Conservation (phyloP, 306 rosid species). For the Inga leiocalycina region DNA sequence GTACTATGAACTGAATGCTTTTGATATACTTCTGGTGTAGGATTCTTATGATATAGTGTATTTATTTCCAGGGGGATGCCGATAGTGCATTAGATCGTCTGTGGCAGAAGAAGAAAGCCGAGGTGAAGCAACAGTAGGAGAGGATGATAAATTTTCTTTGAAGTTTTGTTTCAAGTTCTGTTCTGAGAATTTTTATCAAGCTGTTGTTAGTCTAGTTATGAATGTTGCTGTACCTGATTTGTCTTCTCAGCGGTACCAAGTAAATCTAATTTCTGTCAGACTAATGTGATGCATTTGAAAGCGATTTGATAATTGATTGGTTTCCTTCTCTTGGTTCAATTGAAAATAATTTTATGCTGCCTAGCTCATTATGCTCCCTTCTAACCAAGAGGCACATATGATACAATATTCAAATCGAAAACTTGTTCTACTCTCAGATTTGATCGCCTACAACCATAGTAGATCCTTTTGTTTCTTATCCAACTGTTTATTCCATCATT, state of each 20-base stretch:
- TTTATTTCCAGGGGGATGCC: slow-evolving; percentile 51
- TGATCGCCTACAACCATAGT: not conserved
- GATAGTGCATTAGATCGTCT: slow-evolving; percentile 66
- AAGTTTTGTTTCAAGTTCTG: slow-evolving; percentile 14
- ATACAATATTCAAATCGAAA: too few relatives aligned
- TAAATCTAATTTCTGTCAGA: not conserved
- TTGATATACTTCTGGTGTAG: not conserved
- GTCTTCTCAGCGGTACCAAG: not conserved
- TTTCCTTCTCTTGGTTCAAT: not conserved
- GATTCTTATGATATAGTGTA: not conserved
- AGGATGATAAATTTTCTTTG: slow-evolving; percentile 3
- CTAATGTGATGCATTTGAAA: not conserved
- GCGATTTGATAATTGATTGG: not conserved
- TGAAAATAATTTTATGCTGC: not conserved
- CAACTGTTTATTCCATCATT: too few relatives aligned
- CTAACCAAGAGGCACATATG: too few relatives aligned
- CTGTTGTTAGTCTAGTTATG: slow-evolving; percentile 8
- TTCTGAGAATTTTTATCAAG: slow-evolving; percentile 18
- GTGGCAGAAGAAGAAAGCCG: slow-evolving; percentile 62
- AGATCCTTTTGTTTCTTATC: not conserved
- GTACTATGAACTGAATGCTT: not conserved
- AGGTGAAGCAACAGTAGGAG: slow-evolving; percentile 50
- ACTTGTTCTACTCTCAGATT: not conserved
- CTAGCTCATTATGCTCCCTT: not conserved
- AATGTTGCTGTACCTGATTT: slow-evolving; percentile 12